Evolutionary conservation across 163 green algal genomes (phyloP), one percentile per base, ranked within the genome.

Genomic region (Scenedesmus sp.): DNA sequence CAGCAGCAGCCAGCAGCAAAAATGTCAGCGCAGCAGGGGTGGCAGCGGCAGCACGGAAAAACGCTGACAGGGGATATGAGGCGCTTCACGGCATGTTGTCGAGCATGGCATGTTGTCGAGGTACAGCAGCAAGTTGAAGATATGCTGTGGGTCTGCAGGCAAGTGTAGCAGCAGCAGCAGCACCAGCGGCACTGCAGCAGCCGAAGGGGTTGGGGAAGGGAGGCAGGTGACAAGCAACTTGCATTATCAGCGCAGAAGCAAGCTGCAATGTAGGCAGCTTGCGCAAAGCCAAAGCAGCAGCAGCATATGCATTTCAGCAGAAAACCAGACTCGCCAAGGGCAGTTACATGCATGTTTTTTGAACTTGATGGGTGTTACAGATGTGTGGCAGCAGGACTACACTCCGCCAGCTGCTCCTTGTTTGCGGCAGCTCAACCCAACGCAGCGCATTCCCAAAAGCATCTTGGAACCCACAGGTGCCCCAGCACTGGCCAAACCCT

Each of bases 61-160:
- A 13, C 9, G n/a, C 30, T 6, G 72, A 61, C 40, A 59, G 20
- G 42, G 16, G 5, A 33, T n/a, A 15, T 83, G 78, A 81, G 49
- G 37, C n/a, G 35, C 72, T 81, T 99, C 93, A 99, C 98, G 82
- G 98, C 98, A 99, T 99, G 97, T 99, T 99, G 95, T 99, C 99
- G 33, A 99, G 93, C n/a, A n/a, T n/a, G 98, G 98, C 98, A 99
- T 99, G 97, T 99, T 99, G 95, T 99, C 99, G 33, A 99, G 93
- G 81, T 94, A 96, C 72, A 99, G 94, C 37, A 99, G 95, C n/a
- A 79, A 93, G 92, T 94, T 97, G 96, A 99, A 99, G 0, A 12
- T 76, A 99, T 98, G 82, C 97, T 96, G 91, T 97, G 97, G 7
- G 86, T 68, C 35, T 92, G 81, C 56, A 61, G 2, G 59, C 20